Evolutionary conservation across 164 flowering plant genomes (phyloP), one percentile per base, ranked within the genome.

Genomic region (Malania oleifera): DNA sequence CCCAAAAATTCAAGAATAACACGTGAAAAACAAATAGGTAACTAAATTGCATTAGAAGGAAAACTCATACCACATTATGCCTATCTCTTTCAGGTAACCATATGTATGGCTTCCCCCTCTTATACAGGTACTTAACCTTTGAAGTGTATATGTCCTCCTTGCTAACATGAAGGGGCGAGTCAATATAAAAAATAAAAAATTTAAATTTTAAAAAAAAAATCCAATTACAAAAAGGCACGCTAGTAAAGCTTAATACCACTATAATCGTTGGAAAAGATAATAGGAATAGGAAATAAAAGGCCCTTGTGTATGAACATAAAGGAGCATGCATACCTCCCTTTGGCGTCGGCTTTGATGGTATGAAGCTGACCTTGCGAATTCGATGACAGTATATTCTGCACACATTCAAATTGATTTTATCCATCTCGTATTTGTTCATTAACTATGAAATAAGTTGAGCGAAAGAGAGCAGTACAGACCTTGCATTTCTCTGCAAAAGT

Each of bases 1-100:
- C 19, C 9, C 9, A 44, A 57, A 27, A 12, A 0, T 14, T 15
- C 1, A 40, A 29, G 9, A 1, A 54, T 0, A 54, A n/a, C n/a
- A n/a, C n/a, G n/a, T n/a, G n/a, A n/a, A n/a, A n/a, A n/a, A n/a
- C n/a, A n/a, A n/a, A n/a, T n/a, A n/a, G n/a, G n/a, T n/a, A n/a
- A 24, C 51, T 18, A 17, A 57, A 38, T 22, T 52, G 18, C 3
- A 29, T 24, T 25, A 57, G 2, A 18, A 35, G 22, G 20, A 63
- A 31, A 63, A 25, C 1, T 19, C 61, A 38, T 87, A 91, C 98
- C 91, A 82, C 75, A 70, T 82, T 83, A 61, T 91, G 98, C 67
- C 76, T 57, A 49, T 89, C 95, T n/a, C 73, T 72, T 61, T 87
- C 86, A 13, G 78, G 92, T 51, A 91, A 74, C 92, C 96, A 89